Evolutionary conservation across 306 rosid species (phyloP).

Genomic region (Echinosophora koreensis): DNA sequence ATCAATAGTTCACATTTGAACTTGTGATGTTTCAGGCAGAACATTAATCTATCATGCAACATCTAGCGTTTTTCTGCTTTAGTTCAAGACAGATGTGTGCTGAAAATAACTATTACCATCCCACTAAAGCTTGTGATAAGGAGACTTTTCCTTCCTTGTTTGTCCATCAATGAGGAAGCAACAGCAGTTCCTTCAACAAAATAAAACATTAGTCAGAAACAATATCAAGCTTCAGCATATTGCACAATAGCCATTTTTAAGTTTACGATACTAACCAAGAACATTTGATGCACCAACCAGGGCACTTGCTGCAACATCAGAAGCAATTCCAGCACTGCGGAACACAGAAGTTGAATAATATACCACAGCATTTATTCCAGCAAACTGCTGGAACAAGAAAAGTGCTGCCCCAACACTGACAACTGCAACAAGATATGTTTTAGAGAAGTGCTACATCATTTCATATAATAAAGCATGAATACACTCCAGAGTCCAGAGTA

Average conservation of each 20-base stretch:
- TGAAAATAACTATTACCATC: constrained; percentile 69
- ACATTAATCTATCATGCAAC: constrained; percentile 8
- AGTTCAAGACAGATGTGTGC: not conserved
- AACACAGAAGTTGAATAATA: constrained; percentile 96
- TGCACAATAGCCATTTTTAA: not conserved
- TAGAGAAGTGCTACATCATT: constrained; percentile 24
- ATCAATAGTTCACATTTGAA: constrained; percentile 13
- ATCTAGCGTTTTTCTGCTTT: constrained; percentile 24
- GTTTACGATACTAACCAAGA: constrained; percentile 67
- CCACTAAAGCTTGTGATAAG: constrained; percentile 89
- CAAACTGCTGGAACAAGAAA: constrained; percentile 92
- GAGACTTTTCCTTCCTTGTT: constrained; percentile 94
- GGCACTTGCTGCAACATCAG: constrained; percentile 99
- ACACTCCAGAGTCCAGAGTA: not conserved
- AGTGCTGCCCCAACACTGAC: constrained; percentile 97
- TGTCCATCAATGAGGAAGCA: constrained; percentile 97
- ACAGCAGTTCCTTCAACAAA: constrained; percentile 78
- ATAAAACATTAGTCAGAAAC: constrained; percentile 38
- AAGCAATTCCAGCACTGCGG: constrained; percentile 94
- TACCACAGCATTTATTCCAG: constrained; percentile 97
- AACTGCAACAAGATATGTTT: constrained; percentile 70
- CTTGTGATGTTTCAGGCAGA: constrained; percentile 28
- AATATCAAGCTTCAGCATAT: too few species aligned
- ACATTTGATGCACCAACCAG: constrained; percentile 96
- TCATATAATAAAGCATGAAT: constrained; percentile 11